Evolutionary conservation across 345 rosid genomes (phyloP), one percentile per base, ranked within the genome.

Genomic region (Atalantia buxifolia): DNA sequence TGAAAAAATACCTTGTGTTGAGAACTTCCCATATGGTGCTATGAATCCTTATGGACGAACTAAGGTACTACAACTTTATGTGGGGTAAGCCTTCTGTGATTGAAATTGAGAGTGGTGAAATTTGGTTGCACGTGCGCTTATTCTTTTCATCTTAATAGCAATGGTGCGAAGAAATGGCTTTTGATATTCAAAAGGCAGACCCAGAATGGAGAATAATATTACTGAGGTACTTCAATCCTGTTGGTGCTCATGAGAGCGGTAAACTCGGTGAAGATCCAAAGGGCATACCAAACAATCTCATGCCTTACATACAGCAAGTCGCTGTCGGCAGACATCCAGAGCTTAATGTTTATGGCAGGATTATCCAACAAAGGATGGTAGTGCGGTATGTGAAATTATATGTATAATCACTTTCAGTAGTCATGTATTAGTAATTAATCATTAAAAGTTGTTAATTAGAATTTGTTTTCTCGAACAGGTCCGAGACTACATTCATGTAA

Each of bases 261-360:
- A 87, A 84, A 76, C 87, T 94, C 57, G 99, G 99, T 16, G 99
- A 96, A 90, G 98, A 96, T 86, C 98, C 99, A 62, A 94, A 87
- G 79, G 99, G 98, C 31, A 89, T 96, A 76, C 98, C 98, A 0
- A 96, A 91, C 76, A 94, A 94, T 77, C 97, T 94, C 65, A 94
- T 96, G 97, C 98, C 99, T 66, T 96, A 89, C 84, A 90, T 96
- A 76, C 98, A 96, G 71, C 98, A 96, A 90, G 99, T 96, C 1
- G 97, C 98, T 9, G 99, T 94, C 74, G 98, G 97, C 65, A 74
- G 98, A 85, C 69, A 91, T 81, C 93, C 97, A n/a, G 95, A 88
- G 86, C 99, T 96, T 71, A 92, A 94, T 81, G 95, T 96, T 16
- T 96, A 89, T 71, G 98, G 98, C 85, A 86, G 78, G 97, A 96